Conservation (phyloP, 768 basidiomycete genomes). For the Thelephora ganbajun region DNA sequence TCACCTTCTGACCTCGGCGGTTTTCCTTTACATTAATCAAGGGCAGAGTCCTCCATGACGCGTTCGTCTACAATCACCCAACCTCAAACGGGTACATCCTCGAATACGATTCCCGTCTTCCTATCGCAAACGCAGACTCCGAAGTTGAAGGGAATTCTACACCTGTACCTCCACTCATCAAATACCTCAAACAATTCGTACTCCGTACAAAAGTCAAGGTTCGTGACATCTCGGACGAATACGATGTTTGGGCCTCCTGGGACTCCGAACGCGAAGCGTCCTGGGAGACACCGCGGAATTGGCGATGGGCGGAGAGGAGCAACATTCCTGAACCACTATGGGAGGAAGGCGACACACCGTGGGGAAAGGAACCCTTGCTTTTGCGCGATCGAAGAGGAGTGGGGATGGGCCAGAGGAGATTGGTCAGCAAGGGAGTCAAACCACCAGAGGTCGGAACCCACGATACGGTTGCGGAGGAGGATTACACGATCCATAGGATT, state of each 20-base stretch:
- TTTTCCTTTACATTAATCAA: conserved; percentile 15
- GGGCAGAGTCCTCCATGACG: conserved; percentile 85
- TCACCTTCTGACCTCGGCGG: conserved; percentile 1
- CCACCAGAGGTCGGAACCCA: conserved; percentile 45
- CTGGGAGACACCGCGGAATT: conserved; percentile 29
- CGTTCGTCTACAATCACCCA: conserved; percentile 64
- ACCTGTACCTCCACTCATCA: conserved; percentile 31
- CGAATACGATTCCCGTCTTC: conserved; percentile 53
- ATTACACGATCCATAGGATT: conserved; percentile 70
- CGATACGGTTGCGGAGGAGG: conserved; percentile 34
- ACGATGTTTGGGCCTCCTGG: conserved; percentile 78
- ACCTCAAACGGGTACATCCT: conserved; percentile 41
- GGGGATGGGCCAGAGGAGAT: conserved; percentile 65
- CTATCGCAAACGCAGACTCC: conserved; percentile 10
- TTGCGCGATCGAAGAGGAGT: conserved; percentile 54
- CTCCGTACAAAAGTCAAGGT: conserved; percentile 84
- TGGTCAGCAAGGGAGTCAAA: conserved; percentile 53
- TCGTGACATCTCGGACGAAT: conserved; percentile 62
- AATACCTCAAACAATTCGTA: conserved; percentile 72
- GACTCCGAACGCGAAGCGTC: conserved; percentile 26
- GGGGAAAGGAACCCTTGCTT: conserved; percentile 40
- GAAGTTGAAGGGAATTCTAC: conserved; percentile 20
- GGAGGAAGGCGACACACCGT: conserved; percentile 37
- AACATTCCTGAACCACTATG: conserved; percentile 71
- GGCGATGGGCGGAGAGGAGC: conserved; percentile 44